Evolutionary conservation across 1,284 basidiomycete species (phyloP).

Genomic region (Nidula niveotomentosa): DNA sequence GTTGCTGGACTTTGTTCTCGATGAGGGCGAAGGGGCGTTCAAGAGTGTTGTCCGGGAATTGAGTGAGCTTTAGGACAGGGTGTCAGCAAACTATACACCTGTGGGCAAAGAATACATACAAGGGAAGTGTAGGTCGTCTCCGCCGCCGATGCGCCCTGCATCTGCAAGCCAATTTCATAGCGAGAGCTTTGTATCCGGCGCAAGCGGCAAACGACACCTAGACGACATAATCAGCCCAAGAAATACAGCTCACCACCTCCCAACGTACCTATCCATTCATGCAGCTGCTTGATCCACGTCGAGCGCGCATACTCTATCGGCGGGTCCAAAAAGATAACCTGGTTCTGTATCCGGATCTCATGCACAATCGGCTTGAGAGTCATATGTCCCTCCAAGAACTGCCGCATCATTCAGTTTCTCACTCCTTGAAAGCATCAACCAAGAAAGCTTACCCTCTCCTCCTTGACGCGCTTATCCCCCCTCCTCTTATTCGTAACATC

Average conservation of each 20-base stretch:
- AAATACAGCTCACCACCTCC: background rate
- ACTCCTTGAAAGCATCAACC: constrained; percentile 1
- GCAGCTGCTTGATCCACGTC: constrained; percentile 90
- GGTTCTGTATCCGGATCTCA: constrained; percentile 97
- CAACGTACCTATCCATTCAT: constrained; percentile 80
- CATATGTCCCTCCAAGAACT: constrained; percentile 69
- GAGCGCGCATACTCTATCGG: constrained; percentile 94
- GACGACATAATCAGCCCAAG: constrained; percentile 1
- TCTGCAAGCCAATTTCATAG: constrained; percentile 94
- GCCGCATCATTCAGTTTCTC: background rate
- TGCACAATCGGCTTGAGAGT: constrained; percentile 84
- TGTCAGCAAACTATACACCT: background rate
- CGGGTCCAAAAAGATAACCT: constrained; percentile 98
- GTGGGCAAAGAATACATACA: constrained; percentile 40
- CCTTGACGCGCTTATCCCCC: constrained; percentile 64
- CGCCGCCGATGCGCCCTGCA: constrained; percentile 60
- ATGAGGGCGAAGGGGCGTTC: constrained; percentile 85
- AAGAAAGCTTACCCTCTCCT: constrained; percentile 60
- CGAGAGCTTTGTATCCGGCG: constrained; percentile 90
- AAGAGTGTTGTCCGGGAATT: constrained; percentile 74
- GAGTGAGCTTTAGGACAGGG: constrained; percentile 58
- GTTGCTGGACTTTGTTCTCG: constrained; percentile 84
- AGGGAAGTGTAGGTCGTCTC: constrained; percentile 85
- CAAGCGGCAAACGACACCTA: constrained; percentile 87
- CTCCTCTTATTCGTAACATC: constrained; percentile 63